Percentiles rank a stretch among this genome's conserved stretches.
These are phyloP conservation scores for Scleroderma citrinum DNA, from an alignment of 768 basidiomycete genomes.

Conservation along the genomic window DNA sequence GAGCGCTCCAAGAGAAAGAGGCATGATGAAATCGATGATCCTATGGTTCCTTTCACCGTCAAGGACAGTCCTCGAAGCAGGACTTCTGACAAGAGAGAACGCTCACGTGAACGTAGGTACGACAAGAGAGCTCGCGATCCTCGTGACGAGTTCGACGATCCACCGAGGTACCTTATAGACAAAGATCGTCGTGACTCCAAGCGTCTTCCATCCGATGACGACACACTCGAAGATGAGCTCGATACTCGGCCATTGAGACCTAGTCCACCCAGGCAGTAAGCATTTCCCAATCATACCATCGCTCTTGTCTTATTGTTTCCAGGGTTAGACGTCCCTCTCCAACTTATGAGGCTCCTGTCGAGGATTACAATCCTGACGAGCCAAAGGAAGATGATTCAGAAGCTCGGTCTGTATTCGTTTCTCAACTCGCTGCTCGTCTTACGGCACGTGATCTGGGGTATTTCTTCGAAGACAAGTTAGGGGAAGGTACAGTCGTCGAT, in stretches of 20 bases:
- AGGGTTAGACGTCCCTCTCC: conserved; percentile 60
- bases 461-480: conserved; percentile 97
- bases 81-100: conserved; percentile 39
- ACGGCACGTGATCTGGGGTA: conserved; percentile 96
- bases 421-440: conserved; percentile 94
- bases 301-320: conserved; percentile 5
- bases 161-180: conserved; percentile 38
- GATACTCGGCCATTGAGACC: conserved; percentile 30
- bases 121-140: conserved; percentile 40
- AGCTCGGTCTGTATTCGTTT: conserved; percentile 97
- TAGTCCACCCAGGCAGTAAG: conserved; percentile 42
- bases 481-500: conserved; percentile 91
- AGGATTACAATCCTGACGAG: conserved; percentile 78
- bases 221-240: conserved; percentile 28
- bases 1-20: conserved; percentile 64
- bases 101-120: conserved; percentile 51
- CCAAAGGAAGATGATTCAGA: conserved; percentile 95
- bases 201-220: conserved; percentile 37
- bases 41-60: conserved; percentile 35
- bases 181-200: conserved; percentile 38
- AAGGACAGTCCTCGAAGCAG: conserved; percentile 47
- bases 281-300: conserved; percentile 1
- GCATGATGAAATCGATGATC: conserved; percentile 48
- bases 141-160: conserved; percentile 60
- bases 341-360: conserved; percentile 59